These are phyloP conservation scores for Bipolaris victoriae DNA, from an alignment of 2,329 filamentous ascomycete genomes.

Conservation along the genomic window DNA sequence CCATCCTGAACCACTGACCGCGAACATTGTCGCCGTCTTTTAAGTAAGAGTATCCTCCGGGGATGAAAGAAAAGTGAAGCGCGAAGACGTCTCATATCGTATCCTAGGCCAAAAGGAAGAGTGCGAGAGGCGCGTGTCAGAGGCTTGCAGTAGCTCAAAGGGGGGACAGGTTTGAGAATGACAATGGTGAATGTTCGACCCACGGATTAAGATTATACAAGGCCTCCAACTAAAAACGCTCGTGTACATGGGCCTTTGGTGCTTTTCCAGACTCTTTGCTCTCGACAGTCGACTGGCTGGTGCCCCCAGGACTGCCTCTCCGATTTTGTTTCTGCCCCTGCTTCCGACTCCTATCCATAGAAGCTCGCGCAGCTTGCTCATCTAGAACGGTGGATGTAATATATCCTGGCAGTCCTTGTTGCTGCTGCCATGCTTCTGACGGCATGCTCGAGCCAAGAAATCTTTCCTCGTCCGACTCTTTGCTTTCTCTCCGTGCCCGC, in stretches of 20 bases:
- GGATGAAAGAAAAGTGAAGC: too few relatives aligned
- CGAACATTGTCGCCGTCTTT: too few relatives aligned
- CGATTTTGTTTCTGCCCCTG: conserved; percentile 1
- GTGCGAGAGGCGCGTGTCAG: too few relatives aligned
- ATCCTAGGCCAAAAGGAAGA: too few relatives aligned
- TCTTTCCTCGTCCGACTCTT: conserved; percentile 30
- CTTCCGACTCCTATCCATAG: conserved; percentile 2
- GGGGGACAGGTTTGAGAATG: too few relatives aligned
- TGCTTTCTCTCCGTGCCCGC: conserved; percentile 26
- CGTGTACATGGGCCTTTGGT: conserved; percentile 1
- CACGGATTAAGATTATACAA: neutral
- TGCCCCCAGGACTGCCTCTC: conserved; percentile 19
- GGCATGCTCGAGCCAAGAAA: conserved; percentile 20
- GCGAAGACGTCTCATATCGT: too few relatives aligned
- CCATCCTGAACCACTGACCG: too few relatives aligned
- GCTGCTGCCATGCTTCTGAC: conserved; percentile 23
- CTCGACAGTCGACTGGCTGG: conserved; percentile 20
- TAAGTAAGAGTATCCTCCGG: too few relatives aligned
- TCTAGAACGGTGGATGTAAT: conserved; percentile 28
- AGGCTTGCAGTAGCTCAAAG: too few relatives aligned
- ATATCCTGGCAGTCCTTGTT: conserved; percentile 19
- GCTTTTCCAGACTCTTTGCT: conserved; percentile 15
- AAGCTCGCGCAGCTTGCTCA: conserved; percentile 12
- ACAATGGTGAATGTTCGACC: neutral
- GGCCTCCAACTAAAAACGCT: conserved; percentile 5